Conservation (phyloP, 805 yeast genomes). For the Gaillardinia entomophila region DNA sequence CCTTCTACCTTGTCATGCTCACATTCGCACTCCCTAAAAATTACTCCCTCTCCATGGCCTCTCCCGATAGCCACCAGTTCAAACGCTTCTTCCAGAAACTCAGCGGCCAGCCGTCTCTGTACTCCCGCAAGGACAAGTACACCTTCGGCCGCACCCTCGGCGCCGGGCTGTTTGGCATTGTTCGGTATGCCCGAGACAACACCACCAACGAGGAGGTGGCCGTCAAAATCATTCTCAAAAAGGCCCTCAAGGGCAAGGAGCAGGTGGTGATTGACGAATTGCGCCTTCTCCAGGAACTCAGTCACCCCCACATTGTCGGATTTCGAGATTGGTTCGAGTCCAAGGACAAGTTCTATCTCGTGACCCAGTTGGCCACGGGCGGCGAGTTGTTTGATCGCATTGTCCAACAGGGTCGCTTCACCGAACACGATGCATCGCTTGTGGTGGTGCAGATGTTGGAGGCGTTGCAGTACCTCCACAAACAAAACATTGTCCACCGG, state of each 20-base stretch:
- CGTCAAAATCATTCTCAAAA: constrained; percentile 80
- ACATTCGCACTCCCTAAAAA: too few relatives aligned
- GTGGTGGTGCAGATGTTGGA: constrained; percentile 69
- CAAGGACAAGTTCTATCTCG: constrained; percentile 86
- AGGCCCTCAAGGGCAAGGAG: constrained; percentile 76
- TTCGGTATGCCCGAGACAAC: constrained; percentile 61
- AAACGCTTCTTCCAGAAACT: constrained; percentile 46
- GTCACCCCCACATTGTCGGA: constrained; percentile 84
- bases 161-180: constrained; percentile 94
- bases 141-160: constrained; percentile 82
- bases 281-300: constrained; percentile 55
- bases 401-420: constrained; percentile 71
- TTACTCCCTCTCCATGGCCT: not conserved
- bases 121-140: constrained; percentile 60
- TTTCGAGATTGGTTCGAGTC: constrained; percentile 92
- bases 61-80: constrained; percentile 14
- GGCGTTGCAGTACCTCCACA: constrained; percentile 77
- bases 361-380: constrained; percentile 91
- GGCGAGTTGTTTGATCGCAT: constrained; percentile 93
- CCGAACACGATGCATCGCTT: constrained; percentile 80
- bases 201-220: constrained; percentile 68
- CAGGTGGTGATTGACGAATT: constrained; percentile 77
- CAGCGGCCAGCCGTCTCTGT: constrained; percentile 69
- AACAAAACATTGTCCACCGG: constrained; percentile 77
- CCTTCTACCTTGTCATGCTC: too few relatives aligned